Evolutionary conservation across 495 filamentous ascomycete species (phyloP).

Genomic region (Choiromyces venosus): DNA sequence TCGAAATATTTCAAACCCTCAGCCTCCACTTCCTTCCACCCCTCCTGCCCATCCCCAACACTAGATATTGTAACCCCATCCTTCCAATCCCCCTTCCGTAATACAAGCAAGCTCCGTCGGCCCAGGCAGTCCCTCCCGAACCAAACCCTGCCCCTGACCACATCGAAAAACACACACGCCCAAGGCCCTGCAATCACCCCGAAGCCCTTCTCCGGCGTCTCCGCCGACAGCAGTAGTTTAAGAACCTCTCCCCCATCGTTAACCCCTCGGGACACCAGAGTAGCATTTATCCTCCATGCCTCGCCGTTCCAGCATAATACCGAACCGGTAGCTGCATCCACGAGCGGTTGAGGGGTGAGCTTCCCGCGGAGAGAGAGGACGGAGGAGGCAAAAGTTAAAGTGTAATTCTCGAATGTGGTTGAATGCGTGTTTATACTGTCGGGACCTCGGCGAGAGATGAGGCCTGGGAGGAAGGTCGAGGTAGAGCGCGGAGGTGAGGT

Average conservation of each 20-base stretch:
- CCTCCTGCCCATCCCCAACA: conserved; percentile 50
- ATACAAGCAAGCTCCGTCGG: conserved; percentile 68
- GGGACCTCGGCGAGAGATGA: conserved; percentile 36
- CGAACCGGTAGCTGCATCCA: conserved; percentile 56
- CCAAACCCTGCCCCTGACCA: conserved; percentile 54
- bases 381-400: conserved; percentile 66
- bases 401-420: conserved; percentile 7
- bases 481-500: neutral
- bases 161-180: conserved; percentile 85
- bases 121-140: conserved; percentile 84
- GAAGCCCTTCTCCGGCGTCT: conserved; percentile 41
- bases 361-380: conserved; percentile 81
- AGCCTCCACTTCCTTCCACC: conserved; percentile 76
- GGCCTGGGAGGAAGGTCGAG: neutral
- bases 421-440: conserved; percentile 27
- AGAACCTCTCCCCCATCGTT: conserved; percentile 78
- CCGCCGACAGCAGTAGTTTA: conserved; percentile 50
- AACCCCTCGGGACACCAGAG: conserved; percentile 48
- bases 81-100: conserved; percentile 40
- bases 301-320: conserved; percentile 98
- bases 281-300: conserved; percentile 68
- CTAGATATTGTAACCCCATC: conserved; percentile 64
- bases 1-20: conserved; percentile 68
- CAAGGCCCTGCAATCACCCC: conserved; percentile 71
- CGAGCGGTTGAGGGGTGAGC: conserved; percentile 67